Conservation (phyloP, 192 early-diverging fungal species). For the Backusella morwellensis region DNA sequence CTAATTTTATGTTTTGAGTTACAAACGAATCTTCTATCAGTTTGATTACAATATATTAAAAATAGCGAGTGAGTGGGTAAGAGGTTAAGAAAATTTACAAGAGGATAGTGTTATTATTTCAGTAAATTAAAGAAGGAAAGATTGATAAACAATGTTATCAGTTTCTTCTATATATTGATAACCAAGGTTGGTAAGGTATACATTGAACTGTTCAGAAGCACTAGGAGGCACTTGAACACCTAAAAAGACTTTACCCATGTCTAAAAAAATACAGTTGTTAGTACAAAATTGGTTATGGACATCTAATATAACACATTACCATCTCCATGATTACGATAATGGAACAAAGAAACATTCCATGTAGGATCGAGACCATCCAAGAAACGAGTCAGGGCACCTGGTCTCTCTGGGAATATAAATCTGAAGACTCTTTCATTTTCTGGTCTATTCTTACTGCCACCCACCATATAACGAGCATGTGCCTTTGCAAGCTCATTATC, state of each 20-base stretch:
- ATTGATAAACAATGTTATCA: slow-evolving; percentile 82
- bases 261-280: slow-evolving; percentile 43
- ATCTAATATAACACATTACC: slow-evolving; percentile 33
- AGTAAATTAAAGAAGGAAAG: slow-evolving; percentile 56
- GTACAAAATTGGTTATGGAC: slow-evolving; percentile 91
- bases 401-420: slow-evolving; percentile 95
- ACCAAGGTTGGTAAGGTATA: slow-evolving; percentile 76
- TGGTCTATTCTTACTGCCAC: slow-evolving; percentile 72
- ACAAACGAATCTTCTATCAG: neutral
- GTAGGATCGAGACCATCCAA: slow-evolving; percentile 61
- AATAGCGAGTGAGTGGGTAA: neutral
- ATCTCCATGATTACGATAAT: slow-evolving; percentile 95
- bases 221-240: slow-evolving; percentile 88
- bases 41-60: slow-evolving; percentile 1
- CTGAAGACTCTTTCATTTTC: slow-evolving; percentile 88
- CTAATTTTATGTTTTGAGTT: neutral
- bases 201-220: slow-evolving; percentile 61
- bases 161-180: slow-evolving; percentile 95
- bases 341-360: slow-evolving; percentile 90
- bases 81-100: neutral
- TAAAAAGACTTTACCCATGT: slow-evolving; percentile 90
- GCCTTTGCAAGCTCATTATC: slow-evolving; percentile 94
- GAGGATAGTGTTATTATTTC: neutral
- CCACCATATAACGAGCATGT: slow-evolving; percentile 94
- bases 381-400: slow-evolving; percentile 90